A percentile compares a stretch with the other conserved stretches of the same genome.
Evolutionary conservation across 106 monocot genomes (phyloP).

Genomic region (Vanilla planifolia): DNA sequence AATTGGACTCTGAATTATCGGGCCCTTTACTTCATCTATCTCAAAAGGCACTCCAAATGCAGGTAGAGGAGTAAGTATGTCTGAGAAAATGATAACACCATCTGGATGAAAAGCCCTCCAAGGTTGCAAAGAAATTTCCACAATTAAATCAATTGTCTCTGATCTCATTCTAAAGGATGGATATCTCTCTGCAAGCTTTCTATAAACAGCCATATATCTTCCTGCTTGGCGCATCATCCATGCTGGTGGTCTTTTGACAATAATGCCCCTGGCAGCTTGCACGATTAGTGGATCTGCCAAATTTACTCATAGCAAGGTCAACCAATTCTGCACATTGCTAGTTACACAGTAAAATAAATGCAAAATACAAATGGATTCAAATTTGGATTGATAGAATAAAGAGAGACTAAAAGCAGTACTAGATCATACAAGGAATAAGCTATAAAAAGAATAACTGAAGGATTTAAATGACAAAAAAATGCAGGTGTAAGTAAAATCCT

Average conservation of each 20-base stretch:
- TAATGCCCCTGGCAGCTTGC: slow-evolving; percentile 73
- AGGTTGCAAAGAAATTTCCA: slow-evolving; percentile 98
- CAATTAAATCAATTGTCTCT: slow-evolving; percentile 86
- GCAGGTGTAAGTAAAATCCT: not conserved
- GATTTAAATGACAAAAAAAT: not conserved
- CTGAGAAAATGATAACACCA: slow-evolving; percentile 94
- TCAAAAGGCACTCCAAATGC: slow-evolving; percentile 95
- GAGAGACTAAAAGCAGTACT: not conserved
- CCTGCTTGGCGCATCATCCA: slow-evolving; percentile 99
- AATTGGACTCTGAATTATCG: slow-evolving; percentile 69
- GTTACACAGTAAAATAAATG: not conserved
- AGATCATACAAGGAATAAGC: not conserved
- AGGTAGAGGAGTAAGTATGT: slow-evolving; percentile 91
- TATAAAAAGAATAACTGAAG: not conserved
- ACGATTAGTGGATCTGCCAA: slow-evolving; percentile 78
- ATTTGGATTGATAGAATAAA: too few relatives aligned
- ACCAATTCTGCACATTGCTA: not conserved
- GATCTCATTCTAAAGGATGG: slow-evolving; percentile 93
- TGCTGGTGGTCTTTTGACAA: slow-evolving; percentile 65
- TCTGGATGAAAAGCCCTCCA: slow-evolving; percentile 86
- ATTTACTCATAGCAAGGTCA: not conserved
- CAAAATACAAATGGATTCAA: too few relatives aligned
- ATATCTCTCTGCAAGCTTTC: slow-evolving; percentile 71
- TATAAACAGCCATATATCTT: slow-evolving; percentile 87
- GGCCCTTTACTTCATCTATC: slow-evolving; percentile 83